These are phyloP conservation scores for Tricholoma sp. DNA, from an alignment of 768 basidiomycete species.

Conservation along the genomic window DNA sequence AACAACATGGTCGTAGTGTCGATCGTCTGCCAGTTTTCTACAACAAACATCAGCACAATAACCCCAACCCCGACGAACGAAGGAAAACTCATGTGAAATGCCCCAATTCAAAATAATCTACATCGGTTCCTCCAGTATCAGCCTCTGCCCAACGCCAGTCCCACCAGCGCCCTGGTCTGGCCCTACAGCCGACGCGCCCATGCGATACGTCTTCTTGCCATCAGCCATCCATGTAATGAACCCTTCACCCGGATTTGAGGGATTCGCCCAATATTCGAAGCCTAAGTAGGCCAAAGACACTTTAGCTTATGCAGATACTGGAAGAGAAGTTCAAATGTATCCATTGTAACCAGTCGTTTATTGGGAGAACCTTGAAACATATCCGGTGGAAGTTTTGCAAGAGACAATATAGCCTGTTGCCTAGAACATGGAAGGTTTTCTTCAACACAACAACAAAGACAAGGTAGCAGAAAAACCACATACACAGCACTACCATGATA, in stretches of 20 bases:
- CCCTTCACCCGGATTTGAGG: constrained; percentile 45
- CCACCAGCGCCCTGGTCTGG: constrained; percentile 34
- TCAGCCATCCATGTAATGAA: constrained; percentile 75
- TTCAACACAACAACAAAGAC: not conserved
- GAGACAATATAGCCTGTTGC: constrained; percentile 49
- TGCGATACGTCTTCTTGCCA: constrained; percentile 41
- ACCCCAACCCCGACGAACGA: not conserved
- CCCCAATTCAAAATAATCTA: constrained; percentile 60
- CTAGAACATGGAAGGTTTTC: constrained; percentile 2
- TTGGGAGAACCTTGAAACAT: constrained; percentile 47
- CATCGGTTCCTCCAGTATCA: constrained; percentile 56
- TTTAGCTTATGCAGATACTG: not conserved
- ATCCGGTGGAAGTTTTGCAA: constrained; percentile 43
- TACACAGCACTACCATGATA: constrained; percentile 48
- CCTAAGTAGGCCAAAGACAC: constrained; percentile 27
- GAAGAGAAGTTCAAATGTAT: not conserved
- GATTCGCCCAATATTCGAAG: constrained; percentile 75
- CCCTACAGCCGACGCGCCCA: constrained; percentile 50
- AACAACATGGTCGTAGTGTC: constrained; percentile 54
- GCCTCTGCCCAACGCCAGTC: constrained; percentile 51
- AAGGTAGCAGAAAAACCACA: constrained; percentile 1
- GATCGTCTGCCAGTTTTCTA: constrained; percentile 63
- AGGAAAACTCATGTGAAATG: constrained; percentile 46
- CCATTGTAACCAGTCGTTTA: not conserved
- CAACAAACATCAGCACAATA: not conserved